Evolutionary conservation across 495 filamentous ascomycete species (phyloP).

Genomic region (Talaromyces adpressus): DNA sequence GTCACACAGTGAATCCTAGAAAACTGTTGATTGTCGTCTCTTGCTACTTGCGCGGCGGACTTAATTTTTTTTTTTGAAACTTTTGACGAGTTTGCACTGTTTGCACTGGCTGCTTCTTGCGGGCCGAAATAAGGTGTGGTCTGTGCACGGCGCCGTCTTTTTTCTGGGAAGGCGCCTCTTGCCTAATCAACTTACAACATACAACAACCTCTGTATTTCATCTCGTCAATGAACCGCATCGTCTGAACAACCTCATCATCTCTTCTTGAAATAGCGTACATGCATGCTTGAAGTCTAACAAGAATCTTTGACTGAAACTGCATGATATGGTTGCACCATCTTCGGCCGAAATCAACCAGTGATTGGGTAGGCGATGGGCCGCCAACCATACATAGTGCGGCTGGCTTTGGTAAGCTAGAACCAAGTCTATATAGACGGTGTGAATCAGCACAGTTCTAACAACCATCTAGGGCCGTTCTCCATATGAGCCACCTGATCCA

Average conservation of each 20-base stretch:
- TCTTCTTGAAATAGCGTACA: background rate
- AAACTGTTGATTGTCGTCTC: background rate
- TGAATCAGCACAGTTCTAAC: conserved; percentile 10
- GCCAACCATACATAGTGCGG: conserved; percentile 42
- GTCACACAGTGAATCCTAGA: too few species aligned
- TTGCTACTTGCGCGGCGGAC: background rate
- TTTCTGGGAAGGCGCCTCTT: conserved; percentile 1
- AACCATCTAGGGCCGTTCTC: conserved; percentile 56
- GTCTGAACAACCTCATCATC: background rate
- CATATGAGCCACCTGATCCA: conserved; percentile 54
- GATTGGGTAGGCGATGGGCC: conserved; percentile 30
- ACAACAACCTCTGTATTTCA: background rate
- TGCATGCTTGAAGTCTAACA: background rate
- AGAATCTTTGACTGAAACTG: background rate
- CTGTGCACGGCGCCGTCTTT: conserved; percentile 12
- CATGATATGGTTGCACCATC: background rate
- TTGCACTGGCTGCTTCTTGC: conserved; percentile 28
- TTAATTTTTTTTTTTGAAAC: conserved; percentile 21
- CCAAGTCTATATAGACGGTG: background rate
- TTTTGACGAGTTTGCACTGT: conserved; percentile 18
- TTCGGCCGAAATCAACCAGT: background rate
- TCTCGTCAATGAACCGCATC: background rate
- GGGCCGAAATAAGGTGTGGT: conserved; percentile 21
- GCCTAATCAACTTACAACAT: background rate
- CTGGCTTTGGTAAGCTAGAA: conserved; percentile 45